A percentile compares a stretch with the other conserved stretches of the same genome.
Evolutionary conservation across 1,139 yeast species (phyloP).

Genomic region (Casaregolazyma suthepensis): DNA sequence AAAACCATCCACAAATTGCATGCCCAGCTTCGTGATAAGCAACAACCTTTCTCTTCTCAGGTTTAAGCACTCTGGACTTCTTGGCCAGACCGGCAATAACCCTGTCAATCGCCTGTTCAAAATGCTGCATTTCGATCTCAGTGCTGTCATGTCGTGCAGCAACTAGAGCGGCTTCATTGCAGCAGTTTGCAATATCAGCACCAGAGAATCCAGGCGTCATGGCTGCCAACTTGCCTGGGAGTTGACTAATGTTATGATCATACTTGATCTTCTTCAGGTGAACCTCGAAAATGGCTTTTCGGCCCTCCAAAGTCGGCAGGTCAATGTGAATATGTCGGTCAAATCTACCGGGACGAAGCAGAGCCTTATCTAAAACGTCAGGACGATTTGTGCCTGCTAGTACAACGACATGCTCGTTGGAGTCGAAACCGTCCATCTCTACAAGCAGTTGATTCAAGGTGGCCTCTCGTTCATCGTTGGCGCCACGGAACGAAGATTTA

Average conservation of each 20-base stretch:
- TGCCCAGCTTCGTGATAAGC: conserved; percentile 99
- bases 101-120: conserved; percentile 94
- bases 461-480: conserved; percentile 94
- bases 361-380: conserved; percentile 86
- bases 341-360: conserved; percentile 95
- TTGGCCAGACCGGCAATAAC: conserved; percentile 95
- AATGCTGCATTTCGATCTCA: conserved; percentile 67
- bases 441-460: conserved; percentile 91
- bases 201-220: conserved; percentile 97
- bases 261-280: conserved; percentile 67
- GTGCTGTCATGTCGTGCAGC: conserved; percentile 81
- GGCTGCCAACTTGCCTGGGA: conserved; percentile 87
- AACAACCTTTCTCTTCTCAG: conserved; percentile 80
- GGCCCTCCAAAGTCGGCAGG: conserved; percentile 86
- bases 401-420: conserved; percentile 89
- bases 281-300: conserved; percentile 85
- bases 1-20: conserved; percentile 96
- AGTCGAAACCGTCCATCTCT: conserved; percentile 95
- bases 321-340: conserved; percentile 91
- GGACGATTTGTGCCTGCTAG: conserved; percentile 96
- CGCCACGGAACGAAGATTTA: conserved; percentile 71
- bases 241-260: conserved; percentile 42
- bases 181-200: conserved; percentile 95
- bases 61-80: conserved; percentile 73
- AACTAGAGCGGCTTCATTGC: conserved; percentile 94